These are phyloP conservation scores for Zygoascus sp. DNA, from an alignment of 1,139 yeast species.

Conservation along the genomic window DNA sequence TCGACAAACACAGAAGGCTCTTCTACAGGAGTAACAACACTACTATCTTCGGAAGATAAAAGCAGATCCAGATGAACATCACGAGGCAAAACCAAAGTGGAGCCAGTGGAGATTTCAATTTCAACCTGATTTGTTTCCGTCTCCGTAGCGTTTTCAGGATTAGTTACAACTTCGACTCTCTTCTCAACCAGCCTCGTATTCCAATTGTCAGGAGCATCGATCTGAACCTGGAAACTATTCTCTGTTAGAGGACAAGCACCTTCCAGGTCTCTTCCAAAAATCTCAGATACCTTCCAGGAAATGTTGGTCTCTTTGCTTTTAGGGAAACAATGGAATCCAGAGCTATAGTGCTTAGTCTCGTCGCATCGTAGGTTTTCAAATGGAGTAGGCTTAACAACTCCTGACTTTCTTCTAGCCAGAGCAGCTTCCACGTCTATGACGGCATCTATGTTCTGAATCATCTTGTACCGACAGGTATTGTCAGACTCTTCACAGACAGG, in stretches of 20 bases:
- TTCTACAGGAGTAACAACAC: constrained; percentile 33
- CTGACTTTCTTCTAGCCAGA: constrained; percentile 56
- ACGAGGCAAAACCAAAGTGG: constrained; percentile 19
- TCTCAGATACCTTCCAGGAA: constrained; percentile 53
- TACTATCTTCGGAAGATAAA: constrained; percentile 36
- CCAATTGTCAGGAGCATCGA: constrained; percentile 31
- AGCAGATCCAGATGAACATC: constrained; percentile 38
- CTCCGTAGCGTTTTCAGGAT: constrained; percentile 3
- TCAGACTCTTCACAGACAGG: constrained; percentile 44
- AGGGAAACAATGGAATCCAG: constrained; percentile 76
- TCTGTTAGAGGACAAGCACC: constrained; percentile 56
- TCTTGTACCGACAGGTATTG: constrained; percentile 45
- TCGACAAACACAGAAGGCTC: constrained; percentile 69
- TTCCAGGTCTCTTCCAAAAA: constrained; percentile 63
- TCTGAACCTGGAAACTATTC: constrained; percentile 27
- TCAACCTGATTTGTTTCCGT: background rate
- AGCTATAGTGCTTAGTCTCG: constrained; percentile 46
- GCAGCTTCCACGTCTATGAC: constrained; percentile 71
- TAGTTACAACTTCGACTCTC: constrained; percentile 8
- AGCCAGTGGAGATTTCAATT: background rate
- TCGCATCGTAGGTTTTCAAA: constrained; percentile 73
- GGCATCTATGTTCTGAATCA: constrained; percentile 69
- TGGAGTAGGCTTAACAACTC: constrained; percentile 76
- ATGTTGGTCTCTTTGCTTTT: constrained; percentile 49
- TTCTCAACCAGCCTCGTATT: constrained; percentile 14